Evolutionary conservation across 768 basidiomycete genomes (phyloP), one percentile per base, ranked within the genome.

Genomic region (Mycena rosella): DNA sequence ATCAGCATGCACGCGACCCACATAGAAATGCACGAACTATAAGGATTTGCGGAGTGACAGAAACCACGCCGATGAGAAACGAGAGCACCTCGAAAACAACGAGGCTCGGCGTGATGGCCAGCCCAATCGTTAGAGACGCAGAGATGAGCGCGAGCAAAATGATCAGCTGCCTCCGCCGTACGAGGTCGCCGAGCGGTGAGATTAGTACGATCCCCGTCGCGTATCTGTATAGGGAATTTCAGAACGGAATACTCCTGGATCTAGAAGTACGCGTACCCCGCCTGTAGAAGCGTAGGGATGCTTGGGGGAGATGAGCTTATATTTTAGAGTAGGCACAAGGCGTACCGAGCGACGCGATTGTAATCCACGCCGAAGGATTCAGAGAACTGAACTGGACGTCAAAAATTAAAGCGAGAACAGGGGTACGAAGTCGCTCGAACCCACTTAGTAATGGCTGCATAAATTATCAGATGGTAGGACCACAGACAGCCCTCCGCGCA

Each of bases 121-220:
- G 83, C 0, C 91, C 94, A 55, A 96, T 88, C 0, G 91, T 88
- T 5, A 97, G 81, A 5, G 83, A 72, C 0, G 86, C 84, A 0
- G 90, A 87, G 24, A 86, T 52, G 1, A 85, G 70, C 42, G 91
- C 80, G 22, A 94, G 78, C 14, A 83, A 65, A 24, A 96, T 82
- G 32, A 92, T 84, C 0, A 97, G 82, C 48, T 88, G 90, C 15
- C 95, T 84, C 38, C 95, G 82, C 22, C 91, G 90, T 30, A 95
- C 85, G 24, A 96, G 85, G 76, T 97, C 95, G 10, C 96, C 95
- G 0, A 95, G 82, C 1, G 96, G 95, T 0, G 92, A 87, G 60
- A 96, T 87, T 45, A 96, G 77, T 3, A 96, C 76, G 9, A 95
- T 83, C 1, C 93, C 93, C 10, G 80, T 80, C 2, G 90, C 91